Evolutionary conservation across 371 early-diverging fungal genomes (phyloP), one percentile per base, ranked within the genome.

Genomic region (Mucor irregularis): DNA sequence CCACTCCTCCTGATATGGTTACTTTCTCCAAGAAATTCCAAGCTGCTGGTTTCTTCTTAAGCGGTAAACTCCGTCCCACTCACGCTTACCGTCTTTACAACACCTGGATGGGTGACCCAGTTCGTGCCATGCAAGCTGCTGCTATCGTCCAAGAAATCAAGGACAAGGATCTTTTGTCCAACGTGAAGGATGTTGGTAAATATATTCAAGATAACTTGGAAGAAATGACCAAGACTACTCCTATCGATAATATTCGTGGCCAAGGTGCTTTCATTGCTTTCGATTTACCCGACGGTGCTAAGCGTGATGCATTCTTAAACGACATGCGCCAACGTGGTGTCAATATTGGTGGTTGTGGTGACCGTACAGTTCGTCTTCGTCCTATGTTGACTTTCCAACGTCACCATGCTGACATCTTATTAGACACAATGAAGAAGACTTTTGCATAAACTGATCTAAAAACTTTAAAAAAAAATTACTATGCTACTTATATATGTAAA

Each of bases 1-100:
- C 76, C 46, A 69, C 65, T 26, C 79, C 89, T 22, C 90, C 90
- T 10, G 90, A 90, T 54, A 87, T 88, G 64, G 89, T 90, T 6
- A 88, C 90, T 3, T 89, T 90, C 46, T 87, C 87, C 33, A 90
- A 88, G 56, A 90, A 90, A 51, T 86, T 90, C 74, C 90, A 88
- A 69, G 85, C 88, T 1, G 88, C 88, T 21, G 90, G 90, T 21
- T 90, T 86, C 76, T 90, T 73, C 65, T 68, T 83, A 29, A 70
- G 76, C 1, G 62, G 64, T 3, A 80, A 76, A 19, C 55, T 90
- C 51, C 78, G 87, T 46, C 80, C 86, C 4, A 58, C 74, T 37
- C 83, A 84, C 38, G 71, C 90, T 28, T 83, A 80, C 56, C 83
- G 88, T 55, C 75, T 85, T 49, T 90, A 87, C 51, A 90, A 90